Percentiles rank a stretch among this genome's conserved stretches.
Conservation (phyloP, 2,329 filamentous ascomycete species). For the Ophiostoma pallidulum region DNA sequence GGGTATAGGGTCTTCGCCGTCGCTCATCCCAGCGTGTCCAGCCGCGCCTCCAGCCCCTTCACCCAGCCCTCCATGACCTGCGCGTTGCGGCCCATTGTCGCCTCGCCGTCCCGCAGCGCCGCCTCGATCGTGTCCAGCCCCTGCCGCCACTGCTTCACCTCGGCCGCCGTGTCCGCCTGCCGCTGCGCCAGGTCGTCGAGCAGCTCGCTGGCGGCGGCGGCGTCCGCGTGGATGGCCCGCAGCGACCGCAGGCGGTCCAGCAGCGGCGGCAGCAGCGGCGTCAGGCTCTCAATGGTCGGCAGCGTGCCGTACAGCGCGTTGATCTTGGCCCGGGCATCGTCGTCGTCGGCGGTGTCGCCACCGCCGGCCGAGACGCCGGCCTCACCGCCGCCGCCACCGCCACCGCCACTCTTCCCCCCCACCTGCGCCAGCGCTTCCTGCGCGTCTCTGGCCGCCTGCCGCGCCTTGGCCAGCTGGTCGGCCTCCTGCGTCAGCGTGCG, state of each 20-base stretch:
- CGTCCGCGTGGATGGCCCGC: conserved; percentile 75
- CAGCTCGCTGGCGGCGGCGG: conserved; percentile 69
- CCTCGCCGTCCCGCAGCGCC: conserved; percentile 60
- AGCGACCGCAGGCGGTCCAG: conserved; percentile 79
- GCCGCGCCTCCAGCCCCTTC: conserved; percentile 69
- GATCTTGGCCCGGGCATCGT: conserved; percentile 75
- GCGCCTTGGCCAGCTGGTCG: conserved; percentile 58
- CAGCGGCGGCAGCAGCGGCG: conserved; percentile 75
- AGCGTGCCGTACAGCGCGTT: conserved; percentile 85
- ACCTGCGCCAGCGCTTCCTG: conserved; percentile 48
- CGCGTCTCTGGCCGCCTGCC: conserved; percentile 51
- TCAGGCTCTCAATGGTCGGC: conserved; percentile 76
- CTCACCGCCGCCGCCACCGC: conserved; percentile 23
- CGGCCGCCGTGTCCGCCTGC: conserved; percentile 72
- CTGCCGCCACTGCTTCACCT: conserved; percentile 79
- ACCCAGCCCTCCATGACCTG: conserved; percentile 84
- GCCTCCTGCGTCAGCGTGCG: conserved; percentile 63
- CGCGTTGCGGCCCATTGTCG: conserved; percentile 67
- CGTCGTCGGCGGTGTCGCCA: conserved; percentile 26
- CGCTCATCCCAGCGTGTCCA: conserved; percentile 44
- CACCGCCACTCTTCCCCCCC: conserved; percentile 13
- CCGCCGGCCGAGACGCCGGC: too few relatives aligned
- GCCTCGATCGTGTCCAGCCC: conserved; percentile 70
- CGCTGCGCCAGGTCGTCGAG: conserved; percentile 67
- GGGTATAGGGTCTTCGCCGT: not conserved